Base-by-base conservation (phyloP, 2,329 filamentous ascomycete genomes). In the Knoxdaviesia proteae region DNA sequence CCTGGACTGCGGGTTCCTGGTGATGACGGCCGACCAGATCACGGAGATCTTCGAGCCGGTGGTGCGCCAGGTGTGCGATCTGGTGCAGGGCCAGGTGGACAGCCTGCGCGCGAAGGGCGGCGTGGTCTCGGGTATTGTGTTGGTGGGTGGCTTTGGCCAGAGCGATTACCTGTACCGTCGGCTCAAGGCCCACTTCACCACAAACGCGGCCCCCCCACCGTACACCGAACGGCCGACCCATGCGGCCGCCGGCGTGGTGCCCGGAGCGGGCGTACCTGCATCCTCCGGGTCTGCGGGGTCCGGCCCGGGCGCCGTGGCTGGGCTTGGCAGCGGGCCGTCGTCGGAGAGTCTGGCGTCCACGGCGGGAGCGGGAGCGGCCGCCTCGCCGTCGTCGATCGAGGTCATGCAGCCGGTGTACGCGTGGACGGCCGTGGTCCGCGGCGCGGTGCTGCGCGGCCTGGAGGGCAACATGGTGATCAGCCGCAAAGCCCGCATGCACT, bases 331-430 rank as follows among this genome's bases (percentile, higher is more conserved):
- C 20, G 20, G 20, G 20, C 20, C 20, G 20, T 20, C 20, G 20
- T 20, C 20, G 20, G 20, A 20, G 20, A 20, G 20, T 20, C 20
- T 20, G 20, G 20, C 3, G 20, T 20, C 20, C 20, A 20, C 20
- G 20, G 2, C 20, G 20, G 20, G 20, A 20, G 20, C 20, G 20
- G 20, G 20, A 20, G 20, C 20, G 3, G 20, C 20, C 20, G 20
- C 20, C 20, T 20, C 20, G 20, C 20, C 30, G 6, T 9, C 31
- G 39, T 73, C 71, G 1, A 77, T 87, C 36, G 79, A 86, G 58
- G 78, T 87, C 32, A 82, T 87, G 70, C 81, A 88, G 58, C 80
- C 80, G 1, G 68, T 86, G 42, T 82, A 87, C 54, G 80, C 81
- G 1, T 86, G 81, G 80, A 86, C 80, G 6, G 80, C 80, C 0